Evolutionary conservation across 2,329 filamentous ascomycete genomes (phyloP).

Genomic region (Aureobasidium pullulans): DNA sequence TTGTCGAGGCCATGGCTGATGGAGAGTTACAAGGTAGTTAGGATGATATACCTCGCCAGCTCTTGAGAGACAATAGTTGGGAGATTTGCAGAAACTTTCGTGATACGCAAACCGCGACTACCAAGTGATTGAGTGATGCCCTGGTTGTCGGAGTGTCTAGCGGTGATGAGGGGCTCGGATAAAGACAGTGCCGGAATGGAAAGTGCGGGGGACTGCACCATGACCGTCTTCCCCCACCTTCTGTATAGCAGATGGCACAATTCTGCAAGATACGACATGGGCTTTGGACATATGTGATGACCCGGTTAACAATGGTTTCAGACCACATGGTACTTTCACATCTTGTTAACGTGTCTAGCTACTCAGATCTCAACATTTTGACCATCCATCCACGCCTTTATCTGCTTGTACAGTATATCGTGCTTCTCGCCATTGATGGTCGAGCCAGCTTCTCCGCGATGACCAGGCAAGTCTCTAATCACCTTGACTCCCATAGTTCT

Average conservation of each 20-base stretch:
- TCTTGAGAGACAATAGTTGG: too few species aligned
- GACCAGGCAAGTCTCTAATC: conserved; percentile 39
- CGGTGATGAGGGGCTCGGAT: neutral
- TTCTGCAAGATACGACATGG: too few species aligned
- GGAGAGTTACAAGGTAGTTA: neutral
- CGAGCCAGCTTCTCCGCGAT: conserved; percentile 30
- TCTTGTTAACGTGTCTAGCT: neutral
- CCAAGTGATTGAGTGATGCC: too few species aligned
- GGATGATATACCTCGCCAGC: too few species aligned
- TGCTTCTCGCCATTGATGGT: conserved; percentile 36
- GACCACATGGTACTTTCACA: too few species aligned
- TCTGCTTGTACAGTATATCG: conserved; percentile 38
- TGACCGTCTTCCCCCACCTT: too few species aligned
- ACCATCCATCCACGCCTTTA: conserved; percentile 40
- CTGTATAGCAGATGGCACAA: too few species aligned
- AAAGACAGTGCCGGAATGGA: neutral
- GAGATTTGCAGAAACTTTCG: too few species aligned
- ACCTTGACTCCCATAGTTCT: conserved; percentile 40
- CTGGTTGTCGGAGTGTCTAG: too few species aligned
- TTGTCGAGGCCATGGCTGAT: conserved; percentile 19
- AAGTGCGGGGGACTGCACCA: too few species aligned
- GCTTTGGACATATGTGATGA: neutral
- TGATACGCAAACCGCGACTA: too few species aligned
- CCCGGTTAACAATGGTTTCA: too few species aligned
- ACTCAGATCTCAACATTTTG: conserved; percentile 18